Base-by-base conservation (phyloP, 345 rosid species). In the Gynandropsis gynandra region DNA sequence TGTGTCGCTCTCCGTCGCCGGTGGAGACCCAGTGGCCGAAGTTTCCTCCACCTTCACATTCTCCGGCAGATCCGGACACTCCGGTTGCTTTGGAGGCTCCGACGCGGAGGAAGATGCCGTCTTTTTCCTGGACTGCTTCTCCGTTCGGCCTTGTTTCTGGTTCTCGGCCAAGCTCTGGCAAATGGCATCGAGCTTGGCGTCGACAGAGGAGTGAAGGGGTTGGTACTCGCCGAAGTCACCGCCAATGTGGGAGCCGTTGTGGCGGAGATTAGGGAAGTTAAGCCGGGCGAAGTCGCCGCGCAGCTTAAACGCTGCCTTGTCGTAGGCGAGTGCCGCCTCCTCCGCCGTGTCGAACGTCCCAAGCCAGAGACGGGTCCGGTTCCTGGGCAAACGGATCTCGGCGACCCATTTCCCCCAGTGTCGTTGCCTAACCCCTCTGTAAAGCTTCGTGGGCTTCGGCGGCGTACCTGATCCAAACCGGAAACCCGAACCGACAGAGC, bases 381-480 rank as follows among this genome's bases (percentile, higher is more conserved):
- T 82, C 56, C 73, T 85, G 10, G 98, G 98, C 0, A 92, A 72
- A 50, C 97, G 85, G 62, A 89, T 89, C 88, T 89, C 97, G 1
- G 95, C 97, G 1, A 89, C 97, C 97, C 97, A 89, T 46, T 86
- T 89, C 0, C 97, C 97, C 97, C 97, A 89, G 61, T 89, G 97
- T 39, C 97, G 73, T 65, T 89, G 97, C 61, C 97, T 73, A 14
- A 89, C 97, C 10, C 97, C 97, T 42, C 97, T 66, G 76, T 89
- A 89, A 0, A 89, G 80, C 60, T 86, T 86, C 32, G 77, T 52
- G 13, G 94, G 81, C 62, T 81, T 79, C 1, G 67, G 61, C 11
- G 62, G 74, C 50, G 51, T 53, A 15, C 41, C 39, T 7, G 59
- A 46, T 5, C 49, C 58, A 42, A 41, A 59, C 0, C 55, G 34